phyloP scores from a whole-genome alignment of 345 rosid species.

The Erodium maritimum region DNA sequence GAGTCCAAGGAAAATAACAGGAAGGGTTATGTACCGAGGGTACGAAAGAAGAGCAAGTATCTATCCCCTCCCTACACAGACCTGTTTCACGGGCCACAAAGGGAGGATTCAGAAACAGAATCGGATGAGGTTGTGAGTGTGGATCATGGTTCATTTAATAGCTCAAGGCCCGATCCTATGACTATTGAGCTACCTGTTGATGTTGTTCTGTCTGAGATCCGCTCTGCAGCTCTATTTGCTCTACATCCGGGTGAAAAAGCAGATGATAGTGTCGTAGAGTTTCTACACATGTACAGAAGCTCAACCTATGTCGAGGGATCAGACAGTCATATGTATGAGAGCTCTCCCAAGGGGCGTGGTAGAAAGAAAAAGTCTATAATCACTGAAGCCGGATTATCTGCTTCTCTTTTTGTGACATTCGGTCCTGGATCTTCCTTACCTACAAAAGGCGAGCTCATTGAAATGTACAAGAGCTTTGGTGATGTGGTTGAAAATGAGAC shows the following conservation, averaged over 20 bases:
- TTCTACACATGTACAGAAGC: constrained; percentile 52
- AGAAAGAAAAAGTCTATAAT: constrained; percentile 27
- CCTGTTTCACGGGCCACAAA: constrained; percentile 20
- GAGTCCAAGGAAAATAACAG: constrained; percentile 17
- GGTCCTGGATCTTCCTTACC: constrained; percentile 56
- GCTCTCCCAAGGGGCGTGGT: constrained; percentile 12
- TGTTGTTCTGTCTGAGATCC: constrained; percentile 39
- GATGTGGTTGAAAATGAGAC: constrained; percentile 39
- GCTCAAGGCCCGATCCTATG: constrained; percentile 25
- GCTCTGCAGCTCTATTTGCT: constrained; percentile 39
- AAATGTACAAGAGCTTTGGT: constrained; percentile 44
- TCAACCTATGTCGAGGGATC: constrained; percentile 34
- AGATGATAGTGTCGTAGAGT: constrained; percentile 33
- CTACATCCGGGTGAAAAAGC: constrained; percentile 20
- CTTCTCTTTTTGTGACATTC: constrained; percentile 43
- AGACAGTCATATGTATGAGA: constrained; percentile 14
- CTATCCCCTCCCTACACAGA: constrained; percentile 63
- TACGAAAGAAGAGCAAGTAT: constrained; percentile 85
- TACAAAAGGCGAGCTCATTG: constrained; percentile 42
- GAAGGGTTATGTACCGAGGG: constrained; percentile 32
- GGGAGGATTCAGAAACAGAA: constrained; percentile 22
- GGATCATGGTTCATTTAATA: constrained; percentile 13
- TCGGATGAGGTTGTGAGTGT: constrained; percentile 15
- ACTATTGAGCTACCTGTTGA: constrained; percentile 33
- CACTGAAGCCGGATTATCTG: constrained; percentile 17